These are phyloP conservation scores for Amanita pseudoporphyria DNA, from an alignment of 768 basidiomycete genomes.

Conservation along the genomic window DNA sequence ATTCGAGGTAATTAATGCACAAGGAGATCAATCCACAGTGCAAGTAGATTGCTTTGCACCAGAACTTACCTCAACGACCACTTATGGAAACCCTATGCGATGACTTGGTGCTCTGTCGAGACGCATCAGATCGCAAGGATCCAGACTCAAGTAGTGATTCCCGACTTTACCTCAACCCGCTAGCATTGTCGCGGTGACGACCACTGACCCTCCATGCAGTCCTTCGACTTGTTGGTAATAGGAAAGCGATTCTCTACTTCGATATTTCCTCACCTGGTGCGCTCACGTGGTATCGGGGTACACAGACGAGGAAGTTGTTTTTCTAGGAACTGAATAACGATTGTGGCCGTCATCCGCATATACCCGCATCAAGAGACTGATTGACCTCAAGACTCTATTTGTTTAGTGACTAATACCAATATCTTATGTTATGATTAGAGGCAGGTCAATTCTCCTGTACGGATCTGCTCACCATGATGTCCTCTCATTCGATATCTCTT, in stretches of 20 bases:
- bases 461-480: constrained; percentile 1
- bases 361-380: constrained; percentile 73
- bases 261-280: constrained; percentile 80
- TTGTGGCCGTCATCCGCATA: constrained; percentile 75
- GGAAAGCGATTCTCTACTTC: constrained; percentile 87
- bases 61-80: constrained; percentile 70
- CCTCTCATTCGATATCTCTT: constrained; percentile 7
- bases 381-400: not conserved
- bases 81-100: constrained; percentile 83
- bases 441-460: not conserved
- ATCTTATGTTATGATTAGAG: constrained; percentile 1
- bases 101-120: constrained; percentile 88
- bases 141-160: constrained; percentile 70
- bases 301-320: not conserved
- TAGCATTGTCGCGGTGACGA: constrained; percentile 48
- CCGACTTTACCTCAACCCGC: constrained; percentile 87
- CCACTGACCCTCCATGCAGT: constrained; percentile 30
- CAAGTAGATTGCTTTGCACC: constrained; percentile 89
- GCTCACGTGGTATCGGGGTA: constrained; percentile 85
- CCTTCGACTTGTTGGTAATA: constrained; percentile 84
- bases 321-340: not conserved
- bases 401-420: constrained; percentile 2
- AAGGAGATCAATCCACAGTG: constrained; percentile 70
- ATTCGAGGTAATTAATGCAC: constrained; percentile 71
- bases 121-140: constrained; percentile 75